Conservation (phyloP, 169 alveolate species). For the Cryptosporidium ubiquitum region DNA sequence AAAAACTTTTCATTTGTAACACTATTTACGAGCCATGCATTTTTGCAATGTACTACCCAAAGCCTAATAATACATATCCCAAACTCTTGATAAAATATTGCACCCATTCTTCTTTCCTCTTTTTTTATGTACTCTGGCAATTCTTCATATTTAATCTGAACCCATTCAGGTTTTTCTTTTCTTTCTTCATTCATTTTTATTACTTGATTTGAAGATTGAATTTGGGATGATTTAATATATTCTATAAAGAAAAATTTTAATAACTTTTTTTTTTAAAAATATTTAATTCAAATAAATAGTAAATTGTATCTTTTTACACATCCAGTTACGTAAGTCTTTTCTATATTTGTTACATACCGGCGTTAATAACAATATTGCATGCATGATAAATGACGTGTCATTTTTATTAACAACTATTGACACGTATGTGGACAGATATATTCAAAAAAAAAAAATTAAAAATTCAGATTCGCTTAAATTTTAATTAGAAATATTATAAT, state of each 20-base stretch:
- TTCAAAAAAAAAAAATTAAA: not conserved
- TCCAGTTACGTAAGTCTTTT: not conserved
- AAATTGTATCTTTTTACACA: not conserved
- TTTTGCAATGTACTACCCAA: slow-evolving; percentile 56
- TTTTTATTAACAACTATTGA: not conserved
- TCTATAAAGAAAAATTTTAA: not conserved
- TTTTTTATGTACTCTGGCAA: not conserved
- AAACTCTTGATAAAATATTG: slow-evolving; percentile 2
- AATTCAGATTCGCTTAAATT: not conserved
- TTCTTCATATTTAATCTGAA: slow-evolving; percentile 5
- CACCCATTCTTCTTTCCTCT: slow-evolving; percentile 30
- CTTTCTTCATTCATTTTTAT: not conserved
- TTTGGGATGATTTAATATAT: not conserved
- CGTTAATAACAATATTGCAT: not conserved
- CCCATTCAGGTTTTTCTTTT: slow-evolving; percentile 7
- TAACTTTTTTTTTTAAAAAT: not conserved
- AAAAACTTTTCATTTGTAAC: not conserved
- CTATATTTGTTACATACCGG: not conserved
- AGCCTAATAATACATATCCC: slow-evolving; percentile 47
- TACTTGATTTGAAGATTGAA: not conserved
- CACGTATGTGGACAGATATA: slow-evolving; percentile 1
- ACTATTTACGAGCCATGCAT: slow-evolving; percentile 29
- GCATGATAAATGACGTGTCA: slow-evolving; percentile 3
- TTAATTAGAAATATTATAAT: not conserved
- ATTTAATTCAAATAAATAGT: not conserved